Conservation (phyloP, 805 yeast species). For the Metschnikowia corniflorae region DNA sequence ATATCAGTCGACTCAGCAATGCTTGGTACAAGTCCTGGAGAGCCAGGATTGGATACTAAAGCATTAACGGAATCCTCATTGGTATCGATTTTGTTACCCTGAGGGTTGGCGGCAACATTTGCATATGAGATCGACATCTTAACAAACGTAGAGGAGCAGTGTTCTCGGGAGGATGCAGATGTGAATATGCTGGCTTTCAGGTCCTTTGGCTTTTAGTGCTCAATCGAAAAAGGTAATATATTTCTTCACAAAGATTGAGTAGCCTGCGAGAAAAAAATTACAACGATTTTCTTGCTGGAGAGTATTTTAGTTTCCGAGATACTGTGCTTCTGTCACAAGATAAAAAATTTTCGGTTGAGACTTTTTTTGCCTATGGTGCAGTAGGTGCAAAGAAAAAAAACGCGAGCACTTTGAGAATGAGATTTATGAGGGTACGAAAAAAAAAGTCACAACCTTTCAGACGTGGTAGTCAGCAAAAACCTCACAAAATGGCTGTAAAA, state of each 20-base stretch:
- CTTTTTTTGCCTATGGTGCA: constrained; percentile 8
- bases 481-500: constrained; percentile 5
- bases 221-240: neutral
- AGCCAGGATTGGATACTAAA: constrained; percentile 8
- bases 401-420: neutral
- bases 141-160: constrained; percentile 1
- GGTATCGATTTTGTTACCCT: constrained; percentile 10
- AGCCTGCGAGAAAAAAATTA: neutral
- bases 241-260: constrained; percentile 1
- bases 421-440: too few species aligned
- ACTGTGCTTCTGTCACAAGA: constrained; percentile 10
- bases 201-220: constrained; percentile 1
- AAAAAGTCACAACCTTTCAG: constrained; percentile 11
- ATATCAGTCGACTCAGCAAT: constrained; percentile 1
- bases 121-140: constrained; percentile 36
- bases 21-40: constrained; percentile 4
- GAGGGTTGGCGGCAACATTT: constrained; percentile 40
- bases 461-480: constrained; percentile 2
- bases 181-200: constrained; percentile 1
- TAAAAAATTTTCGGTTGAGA: constrained; percentile 10
- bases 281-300: constrained; percentile 5
- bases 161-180: constrained; percentile 2
- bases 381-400: constrained; percentile 9
- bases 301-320: constrained; percentile 1
- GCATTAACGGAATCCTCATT: constrained; percentile 10